Conservation (phyloP, 169 alveolate genomes). For the Plasmodium blacklocki region DNA sequence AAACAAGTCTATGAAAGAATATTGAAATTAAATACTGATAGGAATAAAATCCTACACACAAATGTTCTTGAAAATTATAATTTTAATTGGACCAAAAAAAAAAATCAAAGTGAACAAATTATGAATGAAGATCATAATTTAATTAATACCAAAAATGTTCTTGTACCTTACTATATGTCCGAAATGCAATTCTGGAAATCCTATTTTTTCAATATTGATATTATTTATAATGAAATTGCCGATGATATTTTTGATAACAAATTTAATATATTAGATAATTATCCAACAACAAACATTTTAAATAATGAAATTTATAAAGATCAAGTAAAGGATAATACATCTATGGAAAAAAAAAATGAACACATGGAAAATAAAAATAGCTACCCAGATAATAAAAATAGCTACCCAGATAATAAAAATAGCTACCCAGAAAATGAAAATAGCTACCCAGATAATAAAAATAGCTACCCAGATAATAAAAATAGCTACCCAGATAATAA, state of each 20-base stretch:
- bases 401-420: too few relatives aligned
- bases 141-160: slow-evolving; percentile 21
- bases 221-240: slow-evolving; percentile 71
- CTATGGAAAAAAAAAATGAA: not conserved
- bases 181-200: slow-evolving; percentile 69
- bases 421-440: too few relatives aligned
- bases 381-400: too few relatives aligned
- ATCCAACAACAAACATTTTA: not conserved
- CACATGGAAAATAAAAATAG: not conserved
- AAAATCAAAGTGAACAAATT: slow-evolving; percentile 69
- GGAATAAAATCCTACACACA: slow-evolving; percentile 56
- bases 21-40: slow-evolving; percentile 59
- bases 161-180: slow-evolving; percentile 60
- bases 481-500: too few relatives aligned
- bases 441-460: too few relatives aligned
- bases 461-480: too few relatives aligned
- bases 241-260: slow-evolving; percentile 45
- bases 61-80: slow-evolving; percentile 55
- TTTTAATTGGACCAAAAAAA: slow-evolving; percentile 65
- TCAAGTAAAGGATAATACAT: too few relatives aligned
- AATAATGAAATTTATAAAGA: too few relatives aligned
- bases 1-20: slow-evolving; percentile 37
- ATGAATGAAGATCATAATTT: slow-evolving; percentile 43
- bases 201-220: slow-evolving; percentile 67
- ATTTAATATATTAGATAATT: not conserved